Conservation (phyloP, 164 flowering plant genomes). For the Vitis labrusca region DNA sequence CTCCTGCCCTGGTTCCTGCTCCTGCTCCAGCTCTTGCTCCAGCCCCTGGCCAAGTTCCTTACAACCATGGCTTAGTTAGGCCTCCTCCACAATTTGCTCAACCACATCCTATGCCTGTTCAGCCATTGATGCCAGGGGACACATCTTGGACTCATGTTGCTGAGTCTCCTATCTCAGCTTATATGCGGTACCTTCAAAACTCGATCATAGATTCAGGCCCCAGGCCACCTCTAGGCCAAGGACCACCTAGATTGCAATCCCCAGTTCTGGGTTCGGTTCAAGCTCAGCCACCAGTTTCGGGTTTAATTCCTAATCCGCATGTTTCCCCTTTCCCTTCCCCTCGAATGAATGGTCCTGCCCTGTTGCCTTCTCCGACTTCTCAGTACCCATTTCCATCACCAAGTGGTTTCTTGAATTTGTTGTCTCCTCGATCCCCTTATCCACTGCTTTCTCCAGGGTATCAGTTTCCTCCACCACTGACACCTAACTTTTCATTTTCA, state of each 20-base stretch:
- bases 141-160: conserved; percentile 50
- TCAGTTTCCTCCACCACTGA: conserved; percentile 66
- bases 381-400: conserved; percentile 88
- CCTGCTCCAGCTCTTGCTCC: conserved; percentile 23
- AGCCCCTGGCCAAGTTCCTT: conserved; percentile 27
- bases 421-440: conserved; percentile 85
- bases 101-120: conserved; percentile 33
- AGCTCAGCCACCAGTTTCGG: conserved; percentile 35
- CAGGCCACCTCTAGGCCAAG: conserved; percentile 23
- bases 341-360: conserved; percentile 45
- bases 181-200: conserved; percentile 84
- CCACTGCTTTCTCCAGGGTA: conserved; percentile 79
- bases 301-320: conserved; percentile 66
- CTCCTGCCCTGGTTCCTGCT: conserved; percentile 14
- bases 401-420: conserved; percentile 47
- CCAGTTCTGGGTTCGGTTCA: conserved; percentile 21
- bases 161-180: conserved; percentile 89
- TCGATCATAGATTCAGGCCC: conserved; percentile 56
- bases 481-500: conserved; percentile 69
- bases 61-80: conserved; percentile 34
- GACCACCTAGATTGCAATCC: conserved; percentile 13
- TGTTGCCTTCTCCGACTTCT: conserved; percentile 83
- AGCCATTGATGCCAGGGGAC: conserved; percentile 39
- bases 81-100: conserved; percentile 50
- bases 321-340: conserved; percentile 66